Evolutionary conservation across 768 basidiomycete genomes (phyloP).

Genomic region (Lactarius quietus): DNA sequence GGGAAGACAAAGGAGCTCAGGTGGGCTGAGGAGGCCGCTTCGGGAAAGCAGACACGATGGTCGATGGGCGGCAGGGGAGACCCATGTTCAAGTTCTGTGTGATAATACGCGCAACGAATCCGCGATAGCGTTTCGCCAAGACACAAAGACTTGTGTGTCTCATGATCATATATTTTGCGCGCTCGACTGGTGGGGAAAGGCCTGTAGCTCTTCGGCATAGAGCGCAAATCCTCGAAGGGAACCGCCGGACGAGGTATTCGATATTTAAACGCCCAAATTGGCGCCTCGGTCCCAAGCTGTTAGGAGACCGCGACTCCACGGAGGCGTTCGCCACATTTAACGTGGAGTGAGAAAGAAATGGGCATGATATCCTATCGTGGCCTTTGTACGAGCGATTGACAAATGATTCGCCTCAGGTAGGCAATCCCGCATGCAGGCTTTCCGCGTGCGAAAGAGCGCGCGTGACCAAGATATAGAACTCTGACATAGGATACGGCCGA

Average conservation of each 20-base stretch:
- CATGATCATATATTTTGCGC: not conserved
- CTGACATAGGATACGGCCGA: not conserved
- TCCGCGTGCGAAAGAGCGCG: not conserved
- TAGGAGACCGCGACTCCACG: not conserved
- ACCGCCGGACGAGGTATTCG: not conserved
- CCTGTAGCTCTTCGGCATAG: not conserved
- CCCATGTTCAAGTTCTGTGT: not conserved
- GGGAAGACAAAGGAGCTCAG: not conserved
- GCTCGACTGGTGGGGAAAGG: not conserved
- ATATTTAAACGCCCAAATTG: not conserved
- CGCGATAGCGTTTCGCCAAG: not conserved
- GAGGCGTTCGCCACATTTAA: not conserved
- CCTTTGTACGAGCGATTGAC: not conserved
- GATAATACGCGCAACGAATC: not conserved
- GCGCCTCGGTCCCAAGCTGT: not conserved
- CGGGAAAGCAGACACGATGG: not conserved
- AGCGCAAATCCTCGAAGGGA: slow-evolving; percentile 13
- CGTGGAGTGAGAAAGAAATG: too few relatives aligned
- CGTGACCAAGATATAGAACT: not conserved
- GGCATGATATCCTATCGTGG: not conserved
- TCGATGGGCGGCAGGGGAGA: not conserved
- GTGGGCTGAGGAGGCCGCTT: not conserved
- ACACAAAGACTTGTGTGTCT: not conserved
- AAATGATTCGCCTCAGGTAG: not conserved
- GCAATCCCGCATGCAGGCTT: not conserved